Evolutionary conservation across 108 stramenopile genomes (phyloP).

Genomic region (Pseudonitzschia multiseries): DNA sequence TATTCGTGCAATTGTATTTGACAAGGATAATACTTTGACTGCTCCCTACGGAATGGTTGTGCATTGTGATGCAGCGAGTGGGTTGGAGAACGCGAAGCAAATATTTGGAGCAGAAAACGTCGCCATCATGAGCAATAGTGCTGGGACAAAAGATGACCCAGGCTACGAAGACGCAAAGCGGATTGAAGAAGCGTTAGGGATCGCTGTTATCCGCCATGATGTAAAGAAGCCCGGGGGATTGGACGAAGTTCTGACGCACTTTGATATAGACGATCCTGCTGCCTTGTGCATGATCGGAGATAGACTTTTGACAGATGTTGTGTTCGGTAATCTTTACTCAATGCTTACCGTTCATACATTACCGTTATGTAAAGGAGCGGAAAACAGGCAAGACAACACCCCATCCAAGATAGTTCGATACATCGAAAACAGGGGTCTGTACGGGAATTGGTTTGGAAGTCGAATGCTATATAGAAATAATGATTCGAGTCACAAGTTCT

Average conservation of each 20-base stretch:
- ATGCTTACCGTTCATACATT: constrained; percentile 92
- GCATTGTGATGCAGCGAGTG: constrained; percentile 63
- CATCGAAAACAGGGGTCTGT: constrained; percentile 72
- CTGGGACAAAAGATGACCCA: constrained; percentile 88
- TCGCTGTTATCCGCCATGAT: constrained; percentile 84
- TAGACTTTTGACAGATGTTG: constrained; percentile 90
- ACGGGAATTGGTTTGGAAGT: constrained; percentile 75
- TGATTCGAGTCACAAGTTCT: constrained; percentile 55
- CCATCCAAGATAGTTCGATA: constrained; percentile 63
- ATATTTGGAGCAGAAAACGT: constrained; percentile 75
- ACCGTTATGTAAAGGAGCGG: constrained; percentile 67
- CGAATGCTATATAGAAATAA: constrained; percentile 29
- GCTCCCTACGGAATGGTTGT: constrained; percentile 72
- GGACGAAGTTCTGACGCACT: constrained; percentile 77
- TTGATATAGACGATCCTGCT: constrained; percentile 71
- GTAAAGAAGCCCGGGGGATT: constrained; percentile 93
- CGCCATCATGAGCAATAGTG: constrained; percentile 91
- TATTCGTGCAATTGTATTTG: constrained; percentile 80
- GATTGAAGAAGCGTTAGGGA: constrained; percentile 83
- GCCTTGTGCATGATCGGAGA: constrained; percentile 91
- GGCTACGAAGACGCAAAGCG: constrained; percentile 65
- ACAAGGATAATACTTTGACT: constrained; percentile 96
- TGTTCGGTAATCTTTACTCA: constrained; percentile 92
- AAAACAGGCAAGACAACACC: constrained; percentile 74
- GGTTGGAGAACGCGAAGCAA: constrained; percentile 62